Percentiles rank a stretch among this genome's conserved stretches.
These are phyloP conservation scores for Zygosaccharomyces pseudobailii DNA, from an alignment of 1,139 yeast species.

Conservation along the genomic window DNA sequence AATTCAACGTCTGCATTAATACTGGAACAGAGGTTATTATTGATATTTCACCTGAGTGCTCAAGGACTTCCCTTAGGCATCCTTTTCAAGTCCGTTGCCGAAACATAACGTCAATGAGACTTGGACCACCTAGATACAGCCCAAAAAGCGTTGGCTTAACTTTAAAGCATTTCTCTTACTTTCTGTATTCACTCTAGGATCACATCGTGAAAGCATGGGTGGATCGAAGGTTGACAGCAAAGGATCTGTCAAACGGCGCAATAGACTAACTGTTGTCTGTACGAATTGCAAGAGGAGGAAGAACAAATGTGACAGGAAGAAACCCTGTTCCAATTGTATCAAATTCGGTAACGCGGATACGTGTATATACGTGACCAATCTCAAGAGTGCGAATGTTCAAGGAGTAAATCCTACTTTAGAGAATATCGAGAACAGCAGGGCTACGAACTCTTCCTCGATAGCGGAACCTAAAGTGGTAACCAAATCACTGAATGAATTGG, in stretches of 20 bases:
- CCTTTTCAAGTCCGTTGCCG: background rate
- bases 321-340: slow-evolving; percentile 34
- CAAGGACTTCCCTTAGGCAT: background rate
- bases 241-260: slow-evolving; percentile 17
- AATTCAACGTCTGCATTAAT: too few relatives aligned
- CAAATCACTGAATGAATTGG: background rate
- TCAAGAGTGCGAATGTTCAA: background rate
- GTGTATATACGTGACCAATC: slow-evolving; percentile 20
- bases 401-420: background rate
- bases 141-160: background rate
- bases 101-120: background rate
- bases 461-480: background rate
- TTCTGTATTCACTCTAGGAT: too few relatives aligned
- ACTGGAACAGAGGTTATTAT: background rate
- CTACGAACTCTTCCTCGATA: background rate
- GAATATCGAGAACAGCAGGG: background rate
- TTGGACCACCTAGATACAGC: background rate
- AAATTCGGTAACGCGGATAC: slow-evolving; percentile 23
- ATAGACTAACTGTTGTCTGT: slow-evolving; percentile 33
- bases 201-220: background rate
- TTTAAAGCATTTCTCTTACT: too few relatives aligned
- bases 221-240: background rate
- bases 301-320: slow-evolving; percentile 35
- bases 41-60: background rate
- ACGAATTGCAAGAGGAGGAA: slow-evolving; percentile 36